Evolutionary conservation across 345 rosid species (phyloP), one percentile per base, ranked within the genome.

Genomic region (Populus tremula): DNA sequence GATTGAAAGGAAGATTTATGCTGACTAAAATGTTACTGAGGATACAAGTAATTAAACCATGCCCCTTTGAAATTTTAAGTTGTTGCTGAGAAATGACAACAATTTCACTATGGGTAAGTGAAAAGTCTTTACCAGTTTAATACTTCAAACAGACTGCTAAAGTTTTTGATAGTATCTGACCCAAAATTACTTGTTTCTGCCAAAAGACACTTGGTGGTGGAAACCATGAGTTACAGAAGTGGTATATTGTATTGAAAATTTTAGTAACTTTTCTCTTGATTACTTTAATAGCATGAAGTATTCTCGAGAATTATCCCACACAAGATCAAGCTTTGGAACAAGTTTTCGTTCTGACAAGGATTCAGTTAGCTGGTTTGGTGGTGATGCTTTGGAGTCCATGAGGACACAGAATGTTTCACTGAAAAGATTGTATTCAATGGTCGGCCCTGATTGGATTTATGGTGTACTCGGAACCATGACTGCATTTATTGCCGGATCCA

Each of bases 261-360:
- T 38, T 27, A 27, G 64, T 20, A 14, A 6, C 20, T 43, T 27
- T 1, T 11, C 21, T 31, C 17, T 59, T n/a, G 8, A 7, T 49
- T 62, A 33, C 36, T 13, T 69, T 56, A 39, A 14, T 69, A 95
- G 99, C 79, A 47, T 80, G 70, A 90, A 70, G 75, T 86, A 83
- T 76, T 93, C 99, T 47, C 78, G 88, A 74, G 94, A 92, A 76
- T 80, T 93, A 73, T 91, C 99, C 71, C 85, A 82, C 74, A 86
- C 89, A 65, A 91, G 86, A 75, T 76, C 91, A 23, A 92, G 93
- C 81, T 89, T 88, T 67, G 89, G 93, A 21, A 69, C 86, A 27
- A 94, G 98, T 81, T 91, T 95, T 79, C 88, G 85, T 61, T 93
- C 98, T 0, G 99, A 96, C 18, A 96, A 86, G 64, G 99, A 96